Conservation (phyloP, 805 yeast genomes). For the Ogataea thermomethanolica region DNA sequence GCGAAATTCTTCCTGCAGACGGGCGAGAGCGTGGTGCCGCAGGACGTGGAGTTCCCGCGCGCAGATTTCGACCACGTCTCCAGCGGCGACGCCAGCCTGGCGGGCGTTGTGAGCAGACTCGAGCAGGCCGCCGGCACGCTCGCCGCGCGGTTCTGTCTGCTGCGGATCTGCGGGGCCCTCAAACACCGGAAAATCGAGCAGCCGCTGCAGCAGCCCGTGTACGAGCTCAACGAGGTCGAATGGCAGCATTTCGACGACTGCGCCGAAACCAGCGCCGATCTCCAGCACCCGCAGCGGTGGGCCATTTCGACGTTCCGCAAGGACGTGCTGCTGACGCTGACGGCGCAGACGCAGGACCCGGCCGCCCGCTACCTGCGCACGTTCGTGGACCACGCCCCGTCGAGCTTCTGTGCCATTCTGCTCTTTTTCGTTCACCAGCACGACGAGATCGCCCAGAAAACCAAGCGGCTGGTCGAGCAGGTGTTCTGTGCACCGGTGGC, state of each 20-base stretch:
- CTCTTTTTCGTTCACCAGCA: not conserved
- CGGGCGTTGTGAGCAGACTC: too few relatives aligned
- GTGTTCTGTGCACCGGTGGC: conserved; percentile 8
- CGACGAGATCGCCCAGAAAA: conserved; percentile 2
- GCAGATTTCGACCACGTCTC: too few relatives aligned
- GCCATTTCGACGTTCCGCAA: not conserved
- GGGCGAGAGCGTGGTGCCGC: too few relatives aligned
- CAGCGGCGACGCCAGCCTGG: too few relatives aligned
- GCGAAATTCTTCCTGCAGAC: too few relatives aligned
- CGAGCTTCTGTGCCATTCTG: conserved; percentile 25
- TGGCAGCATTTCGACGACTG: not conserved
- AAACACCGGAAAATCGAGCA: too few relatives aligned
- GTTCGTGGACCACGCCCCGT: conserved; percentile 29
- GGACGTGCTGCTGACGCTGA: conserved; percentile 19
- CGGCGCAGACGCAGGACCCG: conserved; percentile 23
- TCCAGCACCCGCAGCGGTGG: conserved; percentile 1
- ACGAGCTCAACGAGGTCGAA: not conserved
- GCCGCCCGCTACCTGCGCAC: conserved; percentile 22
- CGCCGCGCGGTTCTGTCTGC: too few relatives aligned
- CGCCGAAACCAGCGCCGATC: not conserved
- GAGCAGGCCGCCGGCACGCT: too few relatives aligned
- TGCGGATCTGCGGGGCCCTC: too few relatives aligned
- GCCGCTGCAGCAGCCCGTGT: not conserved
- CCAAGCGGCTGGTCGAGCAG: conserved; percentile 19
- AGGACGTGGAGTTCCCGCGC: too few relatives aligned